A percentile compares a stretch with the other conserved stretches of the same genome.
Evolutionary conservation across 2,329 filamentous ascomycete species (phyloP).

Genomic region (Colletotrichum lupini): DNA sequence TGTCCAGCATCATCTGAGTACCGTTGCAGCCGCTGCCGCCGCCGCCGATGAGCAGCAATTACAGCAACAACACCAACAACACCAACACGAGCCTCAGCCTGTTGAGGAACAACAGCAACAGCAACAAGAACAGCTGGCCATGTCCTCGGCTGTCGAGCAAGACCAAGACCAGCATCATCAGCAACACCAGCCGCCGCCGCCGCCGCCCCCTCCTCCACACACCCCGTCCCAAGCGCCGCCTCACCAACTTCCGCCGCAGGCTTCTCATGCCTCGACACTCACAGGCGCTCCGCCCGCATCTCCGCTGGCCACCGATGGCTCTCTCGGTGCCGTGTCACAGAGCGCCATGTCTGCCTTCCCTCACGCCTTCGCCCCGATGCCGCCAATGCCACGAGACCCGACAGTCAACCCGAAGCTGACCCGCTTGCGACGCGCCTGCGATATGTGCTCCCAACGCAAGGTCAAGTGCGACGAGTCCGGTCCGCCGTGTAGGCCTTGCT

Average conservation of each 20-base stretch:
- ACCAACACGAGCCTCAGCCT: neutral
- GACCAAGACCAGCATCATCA: constrained; percentile 8
- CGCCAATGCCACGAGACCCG: constrained; percentile 46
- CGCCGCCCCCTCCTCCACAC: constrained; percentile 21
- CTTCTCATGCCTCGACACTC: neutral
- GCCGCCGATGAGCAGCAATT: constrained; percentile 26
- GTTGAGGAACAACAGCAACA: constrained; percentile 20
- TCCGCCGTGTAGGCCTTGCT: constrained; percentile 67
- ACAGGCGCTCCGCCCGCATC: neutral
- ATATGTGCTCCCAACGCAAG: constrained; percentile 71
- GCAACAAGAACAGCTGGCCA: constrained; percentile 7
- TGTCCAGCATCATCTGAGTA: constrained; percentile 47
- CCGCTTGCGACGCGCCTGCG: constrained; percentile 67
- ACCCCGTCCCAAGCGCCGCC: constrained; percentile 17
- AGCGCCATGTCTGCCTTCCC: constrained; percentile 10
- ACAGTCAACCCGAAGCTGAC: constrained; percentile 63
- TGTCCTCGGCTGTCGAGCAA: constrained; percentile 4
- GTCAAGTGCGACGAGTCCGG: constrained; percentile 70
- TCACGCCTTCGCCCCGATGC: constrained; percentile 17
- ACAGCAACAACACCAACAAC: constrained; percentile 25
- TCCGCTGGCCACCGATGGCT: neutral
- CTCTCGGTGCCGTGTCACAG: constrained; percentile 8
- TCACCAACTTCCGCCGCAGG: constrained; percentile 34
- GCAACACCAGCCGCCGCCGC: constrained; percentile 27
- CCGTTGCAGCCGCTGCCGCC: constrained; percentile 38